Base-by-base conservation (phyloP, 2,329 filamentous ascomycete species). In the Metarhizium anisopliae region DNA sequence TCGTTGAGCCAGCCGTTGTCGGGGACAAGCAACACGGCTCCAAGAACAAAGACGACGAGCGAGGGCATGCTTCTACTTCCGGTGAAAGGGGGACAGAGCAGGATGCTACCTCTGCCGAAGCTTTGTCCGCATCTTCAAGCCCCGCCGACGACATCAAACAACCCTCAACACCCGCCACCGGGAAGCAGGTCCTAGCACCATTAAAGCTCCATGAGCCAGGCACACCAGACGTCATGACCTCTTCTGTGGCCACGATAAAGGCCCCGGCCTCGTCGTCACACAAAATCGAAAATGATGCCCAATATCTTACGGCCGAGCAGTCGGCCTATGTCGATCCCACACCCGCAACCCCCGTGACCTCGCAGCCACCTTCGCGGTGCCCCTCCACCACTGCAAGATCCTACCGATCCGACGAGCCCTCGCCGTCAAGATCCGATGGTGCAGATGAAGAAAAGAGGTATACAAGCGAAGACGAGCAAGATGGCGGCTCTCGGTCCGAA, bases 401-500 rank as follows among this genome's bases (percentile, higher is more conserved):
- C 68, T 70, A 71, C 58, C 62, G 67, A 58, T 69, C 72, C 51
- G 64, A 72, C 25, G 75, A 75, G 32, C 68, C 68, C 35, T 84
- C 82, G 6, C 81, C 81, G 4, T 77, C 79, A 2, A 72, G 77
- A 56, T 81, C 80, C 20, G 64, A 67, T 35, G 78, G 82, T 62
- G 74, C 73, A 35, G 78, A 81, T 59, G 83, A 86, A 53, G 82
- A 84, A 52, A 81, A 77, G 62, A 72, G 72, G 57, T 78, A 78
- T 54, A 62, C 76, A 40, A 85, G 78, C 62, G 84, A 85, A 64
- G 83, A 84, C 64, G 80, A 83, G 55, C 80, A 82, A 25, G 85
- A 91, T 51, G 81, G 82, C 52, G 84, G 83, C 53, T 90, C 89
- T 1, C 83, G 84, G 57, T 86, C 87, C 6, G 94, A 99, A 73